Conservation (phyloP, 805 yeast genomes). For the Cyberlindnera xylosilytica region DNA sequence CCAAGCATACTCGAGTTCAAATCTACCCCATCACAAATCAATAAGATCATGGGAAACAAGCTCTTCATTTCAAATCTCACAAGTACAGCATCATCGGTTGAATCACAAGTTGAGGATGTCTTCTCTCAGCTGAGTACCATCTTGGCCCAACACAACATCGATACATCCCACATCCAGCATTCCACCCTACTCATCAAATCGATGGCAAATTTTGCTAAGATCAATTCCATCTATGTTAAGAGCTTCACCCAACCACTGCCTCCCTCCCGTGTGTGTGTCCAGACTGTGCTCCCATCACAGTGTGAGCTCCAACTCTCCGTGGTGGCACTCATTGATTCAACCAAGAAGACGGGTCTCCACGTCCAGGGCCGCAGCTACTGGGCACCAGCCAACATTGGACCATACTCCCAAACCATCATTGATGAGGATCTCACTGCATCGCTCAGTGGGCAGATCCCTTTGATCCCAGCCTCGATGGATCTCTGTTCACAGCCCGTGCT, state of each 20-base stretch:
- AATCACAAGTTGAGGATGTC: constrained; percentile 47
- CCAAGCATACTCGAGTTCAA: not conserved
- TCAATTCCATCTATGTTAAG: constrained; percentile 59
- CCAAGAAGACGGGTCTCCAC: constrained; percentile 67
- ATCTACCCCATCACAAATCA: constrained; percentile 6
- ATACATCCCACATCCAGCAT: constrained; percentile 50
- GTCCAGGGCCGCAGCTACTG: constrained; percentile 92
- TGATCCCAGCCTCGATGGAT: constrained; percentile 69
- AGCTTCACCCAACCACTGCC: constrained; percentile 65
- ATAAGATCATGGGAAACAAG: constrained; percentile 25
- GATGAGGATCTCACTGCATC: constrained; percentile 49
- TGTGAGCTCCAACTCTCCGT: constrained; percentile 58
- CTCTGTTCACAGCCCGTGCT: constrained; percentile 30
- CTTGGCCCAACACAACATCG: constrained; percentile 31
- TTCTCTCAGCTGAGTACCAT: constrained; percentile 40
- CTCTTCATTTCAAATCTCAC: constrained; percentile 44
- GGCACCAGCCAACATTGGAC: constrained; percentile 99
- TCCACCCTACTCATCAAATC: constrained; percentile 58
- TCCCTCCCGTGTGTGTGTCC: constrained; percentile 86
- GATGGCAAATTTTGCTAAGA: constrained; percentile 59
- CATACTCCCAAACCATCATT: constrained; percentile 82
- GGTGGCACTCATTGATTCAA: constrained; percentile 36
- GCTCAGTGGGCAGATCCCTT: constrained; percentile 90
- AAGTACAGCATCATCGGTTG: constrained; percentile 25
- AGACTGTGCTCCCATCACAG: constrained; percentile 45